A percentile compares a stretch with the other conserved stretches of the same genome.
Conservation (phyloP, 1,284 basidiomycete species). For the Meira nashicola region DNA sequence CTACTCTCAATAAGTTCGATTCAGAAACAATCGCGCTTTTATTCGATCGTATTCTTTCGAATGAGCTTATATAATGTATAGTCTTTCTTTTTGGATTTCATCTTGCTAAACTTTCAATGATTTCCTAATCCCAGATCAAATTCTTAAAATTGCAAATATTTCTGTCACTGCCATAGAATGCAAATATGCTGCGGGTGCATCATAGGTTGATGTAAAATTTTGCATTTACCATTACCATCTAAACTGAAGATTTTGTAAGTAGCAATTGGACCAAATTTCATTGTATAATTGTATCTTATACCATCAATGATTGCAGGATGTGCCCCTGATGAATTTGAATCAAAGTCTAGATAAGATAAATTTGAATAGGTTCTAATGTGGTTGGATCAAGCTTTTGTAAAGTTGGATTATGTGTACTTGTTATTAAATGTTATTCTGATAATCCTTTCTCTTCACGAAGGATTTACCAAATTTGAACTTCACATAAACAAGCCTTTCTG, state of each 20-base stretch:
- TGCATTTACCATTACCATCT: not conserved
- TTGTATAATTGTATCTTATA: not conserved
- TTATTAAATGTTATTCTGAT: too few species aligned
- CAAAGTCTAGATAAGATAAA: not conserved
- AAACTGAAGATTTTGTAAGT: not conserved
- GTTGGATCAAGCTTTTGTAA: not conserved
- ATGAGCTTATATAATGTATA: slow-evolving; percentile 1
- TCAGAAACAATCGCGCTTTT: too few species aligned
- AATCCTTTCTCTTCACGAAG: too few species aligned
- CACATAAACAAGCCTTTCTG: too few species aligned
- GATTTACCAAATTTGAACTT: too few species aligned
- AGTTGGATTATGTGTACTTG: too few species aligned
- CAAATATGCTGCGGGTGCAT: not conserved
- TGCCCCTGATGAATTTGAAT: not conserved
- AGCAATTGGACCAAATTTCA: not conserved
- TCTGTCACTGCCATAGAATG: not conserved
- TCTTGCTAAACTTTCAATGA: not conserved
- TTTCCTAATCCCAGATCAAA: not conserved
- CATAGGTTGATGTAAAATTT: not conserved
- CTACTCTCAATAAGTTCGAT: too few species aligned
- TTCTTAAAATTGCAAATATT: not conserved
- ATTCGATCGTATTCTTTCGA: too few species aligned
- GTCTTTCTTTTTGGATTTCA: not conserved
- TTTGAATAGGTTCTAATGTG: not conserved
- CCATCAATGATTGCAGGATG: not conserved